These are phyloP conservation scores for Aspergillus fijiensis DNA, from an alignment of 2,329 filamentous ascomycete species.

Conservation along the genomic window DNA sequence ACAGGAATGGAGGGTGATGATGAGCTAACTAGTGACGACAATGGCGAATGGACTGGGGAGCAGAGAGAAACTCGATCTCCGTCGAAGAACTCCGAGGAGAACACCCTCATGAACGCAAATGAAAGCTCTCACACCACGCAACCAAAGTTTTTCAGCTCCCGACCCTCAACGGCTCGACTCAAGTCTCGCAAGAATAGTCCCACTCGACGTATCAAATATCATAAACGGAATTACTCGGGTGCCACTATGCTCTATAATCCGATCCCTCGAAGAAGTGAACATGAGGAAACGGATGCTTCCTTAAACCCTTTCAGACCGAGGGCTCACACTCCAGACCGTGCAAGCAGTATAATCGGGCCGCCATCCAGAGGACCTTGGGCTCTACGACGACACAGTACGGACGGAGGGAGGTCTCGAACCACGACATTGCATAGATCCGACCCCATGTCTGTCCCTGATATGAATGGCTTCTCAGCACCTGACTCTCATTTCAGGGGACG, in stretches of 20 bases:
- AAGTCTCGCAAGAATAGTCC: constrained; percentile 38
- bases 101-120: constrained; percentile 13
- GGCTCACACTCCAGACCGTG: constrained; percentile 33
- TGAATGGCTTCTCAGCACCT: constrained; percentile 55
- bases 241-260: constrained; percentile 86
- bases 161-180: constrained; percentile 45
- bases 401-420: constrained; percentile 53
- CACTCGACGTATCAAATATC: constrained; percentile 44
- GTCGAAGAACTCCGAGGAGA: constrained; percentile 18
- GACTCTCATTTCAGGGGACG: constrained; percentile 35
- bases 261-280: constrained; percentile 43
- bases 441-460: constrained; percentile 58
- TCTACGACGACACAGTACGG: constrained; percentile 41
- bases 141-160: constrained; percentile 38
- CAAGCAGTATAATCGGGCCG: constrained; percentile 41
- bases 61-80: constrained; percentile 18
- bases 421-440: constrained; percentile 54
- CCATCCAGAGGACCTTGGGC: constrained; percentile 41
- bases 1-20: constrained; percentile 88
- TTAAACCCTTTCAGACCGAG: constrained; percentile 22
- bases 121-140: constrained; percentile 28
- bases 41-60: constrained; percentile 50
- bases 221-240: constrained; percentile 73
- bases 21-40: constrained; percentile 79
- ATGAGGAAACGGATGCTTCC: constrained; percentile 37